Conservation (phyloP, 306 rosid genomes). For the Datisca glomerata region DNA sequence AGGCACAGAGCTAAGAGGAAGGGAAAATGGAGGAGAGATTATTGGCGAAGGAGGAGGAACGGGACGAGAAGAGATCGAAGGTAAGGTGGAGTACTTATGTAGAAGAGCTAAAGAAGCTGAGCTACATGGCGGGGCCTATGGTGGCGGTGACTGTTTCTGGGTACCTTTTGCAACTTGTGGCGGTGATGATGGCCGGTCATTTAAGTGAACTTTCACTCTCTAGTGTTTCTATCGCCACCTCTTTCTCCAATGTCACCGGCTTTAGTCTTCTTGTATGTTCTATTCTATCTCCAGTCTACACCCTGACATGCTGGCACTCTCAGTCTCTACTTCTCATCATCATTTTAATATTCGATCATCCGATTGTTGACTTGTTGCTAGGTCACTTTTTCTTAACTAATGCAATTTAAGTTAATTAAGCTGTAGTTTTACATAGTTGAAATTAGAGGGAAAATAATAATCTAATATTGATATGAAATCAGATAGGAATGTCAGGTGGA, state of each 20-base stretch:
- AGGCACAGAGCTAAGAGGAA: not conserved
- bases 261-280: slow-evolving; percentile 35
- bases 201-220: slow-evolving; percentile 41
- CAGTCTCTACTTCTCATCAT: not conserved
- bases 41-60: not conserved
- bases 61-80: not conserved
- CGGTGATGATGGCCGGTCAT: slow-evolving; percentile 52
- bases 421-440: not conserved
- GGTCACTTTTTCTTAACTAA: not conserved
- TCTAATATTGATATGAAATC: not conserved
- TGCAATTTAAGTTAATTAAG: not conserved
- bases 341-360: not conserved
- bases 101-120: slow-evolving; percentile 34
- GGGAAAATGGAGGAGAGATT: slow-evolving; percentile 2
- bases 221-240: slow-evolving; percentile 34
- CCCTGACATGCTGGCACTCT: no score
- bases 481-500: slow-evolving; percentile 32
- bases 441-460: not conserved
- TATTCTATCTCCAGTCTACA: no score
- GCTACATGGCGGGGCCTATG: slow-evolving; percentile 36
- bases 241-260: slow-evolving; percentile 34
- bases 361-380: not conserved
- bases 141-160: slow-evolving; percentile 33
- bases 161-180: slow-evolving; percentile 30
- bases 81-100: slow-evolving; percentile 15